Evolutionary conservation across 495 filamentous ascomycete genomes (phyloP).

Genomic region (Penicillium argentinense): DNA sequence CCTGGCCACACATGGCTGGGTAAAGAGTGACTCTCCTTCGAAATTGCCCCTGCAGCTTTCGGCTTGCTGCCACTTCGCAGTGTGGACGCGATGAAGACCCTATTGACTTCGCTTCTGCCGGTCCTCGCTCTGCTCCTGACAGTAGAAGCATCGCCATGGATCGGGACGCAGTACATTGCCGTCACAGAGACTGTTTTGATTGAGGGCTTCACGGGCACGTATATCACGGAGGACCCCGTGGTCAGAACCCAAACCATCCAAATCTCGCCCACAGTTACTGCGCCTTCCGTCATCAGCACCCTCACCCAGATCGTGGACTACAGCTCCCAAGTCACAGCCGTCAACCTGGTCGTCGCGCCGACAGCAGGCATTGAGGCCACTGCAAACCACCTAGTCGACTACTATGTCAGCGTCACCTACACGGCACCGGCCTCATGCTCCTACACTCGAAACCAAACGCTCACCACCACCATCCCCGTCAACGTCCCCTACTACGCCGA

Average conservation of each 20-base stretch:
- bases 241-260: constrained; percentile 3
- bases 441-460: constrained; percentile 10
- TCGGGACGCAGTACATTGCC: constrained; percentile 16
- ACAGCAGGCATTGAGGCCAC: constrained; percentile 16
- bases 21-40: too few relatives aligned
- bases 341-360: constrained; percentile 14
- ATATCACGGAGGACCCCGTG: constrained; percentile 7
- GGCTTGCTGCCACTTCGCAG: background rate
- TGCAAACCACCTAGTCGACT: constrained; percentile 8
- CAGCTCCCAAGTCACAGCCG: constrained; percentile 9
- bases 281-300: constrained; percentile 6
- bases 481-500: constrained; percentile 16
- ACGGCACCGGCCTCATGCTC: constrained; percentile 31
- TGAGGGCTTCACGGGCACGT: constrained; percentile 8
- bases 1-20: background rate
- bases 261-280: constrained; percentile 10
- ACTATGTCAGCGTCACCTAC: constrained; percentile 26
- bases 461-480: constrained; percentile 19
- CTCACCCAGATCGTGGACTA: constrained; percentile 4
- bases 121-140: background rate
- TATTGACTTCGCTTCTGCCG: background rate
- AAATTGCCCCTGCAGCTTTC: background rate
- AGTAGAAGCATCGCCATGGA: constrained; percentile 14
- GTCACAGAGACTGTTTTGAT: constrained; percentile 1
- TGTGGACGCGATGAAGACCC: constrained; percentile 5